Evolutionary conservation across 441 rosid species (phyloP).

Genomic region (Bocquillonia castaneifolia): DNA sequence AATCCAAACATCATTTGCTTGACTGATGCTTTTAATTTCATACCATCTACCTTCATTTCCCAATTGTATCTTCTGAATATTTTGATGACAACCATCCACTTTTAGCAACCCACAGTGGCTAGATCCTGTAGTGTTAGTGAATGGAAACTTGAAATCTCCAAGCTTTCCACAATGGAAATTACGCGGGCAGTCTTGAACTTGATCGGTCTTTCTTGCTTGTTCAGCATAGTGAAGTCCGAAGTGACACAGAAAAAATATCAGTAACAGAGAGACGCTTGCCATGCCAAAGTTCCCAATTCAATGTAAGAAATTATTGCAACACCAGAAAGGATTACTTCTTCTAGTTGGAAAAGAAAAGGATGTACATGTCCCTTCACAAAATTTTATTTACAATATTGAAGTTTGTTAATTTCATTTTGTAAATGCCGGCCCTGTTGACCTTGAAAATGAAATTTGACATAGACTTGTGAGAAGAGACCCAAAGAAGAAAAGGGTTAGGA

Average conservation of each 20-base stretch:
- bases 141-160: slow-evolving; percentile 17
- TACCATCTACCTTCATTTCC: slow-evolving; percentile 12
- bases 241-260: slow-evolving; percentile 2
- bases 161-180: slow-evolving; percentile 16
- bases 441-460: no score
- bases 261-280: not conserved
- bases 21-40: not conserved
- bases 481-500: no score
- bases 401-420: not conserved
- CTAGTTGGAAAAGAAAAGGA: no score
- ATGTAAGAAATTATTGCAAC: no score
- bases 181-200: not conserved
- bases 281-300: not conserved
- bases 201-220: not conserved
- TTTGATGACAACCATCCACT: slow-evolving; percentile 14
- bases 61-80: slow-evolving; percentile 10
- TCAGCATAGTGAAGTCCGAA: slow-evolving; percentile 10
- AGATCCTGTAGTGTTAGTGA: slow-evolving; percentile 2
- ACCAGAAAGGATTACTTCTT: not conserved
- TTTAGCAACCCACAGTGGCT: slow-evolving; percentile 6
- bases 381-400: not conserved
- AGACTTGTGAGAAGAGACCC: no score
- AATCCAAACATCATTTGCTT: slow-evolving; percentile 14
- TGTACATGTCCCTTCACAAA: no score
- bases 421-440: not conserved